Base-by-base conservation (phyloP, 1,284 basidiomycete species). In the Blastosporella zonata region DNA sequence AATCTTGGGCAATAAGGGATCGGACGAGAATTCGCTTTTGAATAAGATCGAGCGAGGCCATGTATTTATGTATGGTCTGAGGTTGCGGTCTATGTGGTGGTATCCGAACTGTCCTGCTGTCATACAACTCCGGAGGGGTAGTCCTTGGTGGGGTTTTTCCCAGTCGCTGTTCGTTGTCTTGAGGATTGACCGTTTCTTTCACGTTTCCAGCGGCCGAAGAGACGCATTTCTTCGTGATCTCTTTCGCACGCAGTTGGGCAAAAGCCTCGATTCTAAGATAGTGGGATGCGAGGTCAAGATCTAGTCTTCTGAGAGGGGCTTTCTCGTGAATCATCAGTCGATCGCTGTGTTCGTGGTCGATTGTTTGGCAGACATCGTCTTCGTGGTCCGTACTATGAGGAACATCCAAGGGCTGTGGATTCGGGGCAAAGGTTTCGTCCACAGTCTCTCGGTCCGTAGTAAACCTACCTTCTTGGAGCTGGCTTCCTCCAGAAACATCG, bases 11-110 rank as follows among this genome's bases (percentile, higher is more conserved):
- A 6, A 69, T 64, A 17, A 90, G 69, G 12, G 66, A 63, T 6
- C 72, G 73, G 27, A 84, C 71, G 1, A 90, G 67, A 9, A 68
- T 69, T 43, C 78, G 79, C 57, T 82, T 82, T 61, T 89, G 85
- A 3, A 88, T 67, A n/a, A 87, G 53, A 21, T 78, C 69, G 47
- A 88, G 61, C 13, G 84, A 88, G 13, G 78, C 78, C 62, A 90
- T 70, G 58, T 88, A 90, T 21, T 71, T 74, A 62, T 88, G 84
- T n/a, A 60, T 45, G n/a, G 57, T 63, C 7, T 50, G 44, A 8
- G 76, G 70, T 29, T 50, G 56, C n/a, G 52, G 47, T 62, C 64
- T 64, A 13, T 55, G 43, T 3, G 62, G 57, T 5, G 77, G 74
- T 33, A 81, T 65, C 13, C 59, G 58, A 17, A 84, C 61, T 2